Evolutionary conservation across 495 filamentous ascomycete species (phyloP).

Genomic region (Trichodelitschia bisporula): DNA sequence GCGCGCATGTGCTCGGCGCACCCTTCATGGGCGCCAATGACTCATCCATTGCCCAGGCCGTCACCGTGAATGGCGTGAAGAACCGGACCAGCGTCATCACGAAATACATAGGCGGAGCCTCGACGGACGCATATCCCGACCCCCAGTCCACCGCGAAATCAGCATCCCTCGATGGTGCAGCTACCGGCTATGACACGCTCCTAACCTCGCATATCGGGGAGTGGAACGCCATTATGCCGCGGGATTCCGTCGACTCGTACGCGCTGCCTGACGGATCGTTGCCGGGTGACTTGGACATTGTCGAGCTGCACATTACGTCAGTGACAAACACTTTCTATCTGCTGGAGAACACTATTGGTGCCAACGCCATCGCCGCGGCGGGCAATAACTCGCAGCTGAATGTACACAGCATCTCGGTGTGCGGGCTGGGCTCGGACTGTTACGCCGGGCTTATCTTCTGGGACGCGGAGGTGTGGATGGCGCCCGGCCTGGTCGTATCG

Average conservation of each 20-base stretch:
- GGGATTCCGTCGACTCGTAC: slow-evolving; percentile 37
- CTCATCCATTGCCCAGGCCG: slow-evolving; percentile 34
- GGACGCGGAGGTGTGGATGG: slow-evolving; percentile 44
- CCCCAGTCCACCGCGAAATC: slow-evolving; percentile 24
- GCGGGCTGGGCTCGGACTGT: slow-evolving; percentile 34
- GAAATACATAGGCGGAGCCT: slow-evolving; percentile 37
- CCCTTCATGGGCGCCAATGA: slow-evolving; percentile 25
- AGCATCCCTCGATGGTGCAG: slow-evolving; percentile 20
- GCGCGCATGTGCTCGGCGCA: slow-evolving; percentile 18
- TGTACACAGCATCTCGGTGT: slow-evolving; percentile 32
- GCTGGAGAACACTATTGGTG: slow-evolving; percentile 35
- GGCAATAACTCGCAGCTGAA: slow-evolving; percentile 18
- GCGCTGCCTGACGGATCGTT: slow-evolving; percentile 32
- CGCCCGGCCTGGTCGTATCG: slow-evolving; percentile 33
- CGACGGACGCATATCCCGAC: slow-evolving; percentile 30
- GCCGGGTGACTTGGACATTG: slow-evolving; percentile 30
- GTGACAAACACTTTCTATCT: slow-evolving; percentile 46
- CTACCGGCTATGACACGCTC: slow-evolving; percentile 22
- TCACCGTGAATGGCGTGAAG: slow-evolving; percentile 23
- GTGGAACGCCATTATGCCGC: slow-evolving; percentile 27
- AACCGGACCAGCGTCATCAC: slow-evolving; percentile 24
- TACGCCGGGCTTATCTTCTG: slow-evolving; percentile 39
- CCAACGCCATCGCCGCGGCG: slow-evolving; percentile 19
- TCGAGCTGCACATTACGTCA: slow-evolving; percentile 35
- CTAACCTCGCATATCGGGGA: slow-evolving; percentile 25